Base-by-base conservation (phyloP, 2,329 filamentous ascomycete species). In the Trichoderma koningii region DNA sequence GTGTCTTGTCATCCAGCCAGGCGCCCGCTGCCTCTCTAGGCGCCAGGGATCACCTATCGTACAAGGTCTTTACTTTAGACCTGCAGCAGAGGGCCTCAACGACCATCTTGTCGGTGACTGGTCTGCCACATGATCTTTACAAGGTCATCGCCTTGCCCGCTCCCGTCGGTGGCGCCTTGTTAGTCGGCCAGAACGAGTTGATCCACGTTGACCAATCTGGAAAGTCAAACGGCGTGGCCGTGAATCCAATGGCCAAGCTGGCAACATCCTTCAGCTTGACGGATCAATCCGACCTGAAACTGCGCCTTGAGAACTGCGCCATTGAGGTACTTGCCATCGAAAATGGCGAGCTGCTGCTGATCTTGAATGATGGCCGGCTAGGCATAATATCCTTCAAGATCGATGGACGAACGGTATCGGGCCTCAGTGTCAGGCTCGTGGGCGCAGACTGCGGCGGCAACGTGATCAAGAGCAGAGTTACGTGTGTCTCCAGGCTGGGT, bases 121-220 rank as follows among this genome's bases (percentile, higher is more conserved):
- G 89, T 47, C 84, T 99, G 48, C 96, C 95, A 1, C 93, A 92
- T 73, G 94, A 98, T 75, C 82, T 98, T 10, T 92, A 89, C 75
- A 87, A 87, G 70, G 89, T 98, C 50, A 82, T 97, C 52, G 88
- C 95, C 7, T 80, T 99, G 3, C 92, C 93, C 5, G 83, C 90
- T 6, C 94, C 94, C 1, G 89, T 98, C 47, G 95, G 95, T 26
- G 95, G 95, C 50, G 91, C 93, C 44, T 80, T 99, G 17, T 83
- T 99, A 17, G 80, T 98, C 21, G 96, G 95, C 30, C 84, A 85
- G 55, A 98, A 99, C 74, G 93, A 97, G 74, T 78, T 99, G 67
- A 91, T 99, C 66, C 95, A 99, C 75, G 88, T 99, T 69, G 94
- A 98, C 73, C 95, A 99, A 81, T 92, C 92, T 12, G 95, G 95